Percentiles rank a stretch among this genome's conserved stretches.
These are phyloP conservation scores for Solanum pinnatisectum DNA, from an alignment of 257 asterid species.

Conservation along the genomic window DNA sequence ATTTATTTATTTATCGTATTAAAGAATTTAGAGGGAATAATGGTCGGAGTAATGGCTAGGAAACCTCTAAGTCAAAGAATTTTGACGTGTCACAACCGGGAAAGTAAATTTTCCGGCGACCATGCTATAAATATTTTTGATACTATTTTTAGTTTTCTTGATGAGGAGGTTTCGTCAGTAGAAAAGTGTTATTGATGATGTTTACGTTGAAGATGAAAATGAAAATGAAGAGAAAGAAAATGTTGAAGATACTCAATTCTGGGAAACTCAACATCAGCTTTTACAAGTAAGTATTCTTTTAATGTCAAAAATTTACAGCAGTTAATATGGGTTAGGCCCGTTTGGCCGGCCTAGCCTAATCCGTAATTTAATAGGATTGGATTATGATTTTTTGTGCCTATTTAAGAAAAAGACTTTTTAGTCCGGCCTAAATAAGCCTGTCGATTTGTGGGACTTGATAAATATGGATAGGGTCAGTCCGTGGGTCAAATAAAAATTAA, in stretches of 20 bases:
- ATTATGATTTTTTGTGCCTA: too few species aligned
- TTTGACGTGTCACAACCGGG: constrained; percentile 40
- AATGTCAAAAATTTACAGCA: too few species aligned
- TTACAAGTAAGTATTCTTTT: background rate
- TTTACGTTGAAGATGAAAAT: background rate
- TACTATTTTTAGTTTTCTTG: constrained; percentile 65
- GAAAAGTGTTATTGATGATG: constrained; percentile 18
- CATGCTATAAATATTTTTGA: constrained; percentile 49
- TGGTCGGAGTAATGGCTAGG: constrained; percentile 20
- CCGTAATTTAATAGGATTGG: too few species aligned
- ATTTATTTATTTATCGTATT: background rate
- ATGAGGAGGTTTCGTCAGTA: constrained; percentile 36
- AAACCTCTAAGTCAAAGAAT: constrained; percentile 47
- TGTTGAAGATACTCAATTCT: constrained; percentile 7
- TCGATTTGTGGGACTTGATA: too few species aligned
- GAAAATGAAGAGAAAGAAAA: constrained; percentile 26
- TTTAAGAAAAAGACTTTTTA: too few species aligned
- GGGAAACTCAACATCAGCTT: too few species aligned
- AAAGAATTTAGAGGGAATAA: background rate
- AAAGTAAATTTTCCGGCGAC: constrained; percentile 40
- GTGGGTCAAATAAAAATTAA: too few species aligned
- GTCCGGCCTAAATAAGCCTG: too few species aligned
- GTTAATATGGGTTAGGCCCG: too few species aligned
- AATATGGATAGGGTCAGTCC: too few species aligned
- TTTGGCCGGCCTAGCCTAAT: too few species aligned